Conservation (phyloP, 257 asterid genomes). For the Euphrasia confusa region DNA sequence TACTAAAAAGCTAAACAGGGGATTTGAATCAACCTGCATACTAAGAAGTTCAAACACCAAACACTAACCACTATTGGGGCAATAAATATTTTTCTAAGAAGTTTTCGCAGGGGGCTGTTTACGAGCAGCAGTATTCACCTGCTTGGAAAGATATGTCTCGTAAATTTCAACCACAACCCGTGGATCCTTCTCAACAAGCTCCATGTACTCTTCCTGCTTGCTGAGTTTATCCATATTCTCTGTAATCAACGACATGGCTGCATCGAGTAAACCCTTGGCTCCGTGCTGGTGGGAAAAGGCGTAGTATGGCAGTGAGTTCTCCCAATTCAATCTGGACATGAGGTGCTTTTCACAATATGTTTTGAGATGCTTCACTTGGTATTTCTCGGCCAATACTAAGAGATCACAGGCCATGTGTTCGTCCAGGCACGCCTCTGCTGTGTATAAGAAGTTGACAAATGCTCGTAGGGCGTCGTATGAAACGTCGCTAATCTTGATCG, state of each 20-base stretch:
- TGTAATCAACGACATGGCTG: conserved; percentile 62
- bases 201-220: conserved; percentile 63
- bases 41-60: too few species aligned
- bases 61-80: neutral
- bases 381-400: conserved; percentile 72
- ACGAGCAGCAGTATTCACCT: conserved; percentile 72
- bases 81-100: neutral
- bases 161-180: conserved; percentile 69
- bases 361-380: conserved; percentile 80
- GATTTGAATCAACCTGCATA: neutral
- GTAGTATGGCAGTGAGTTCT: conserved; percentile 59
- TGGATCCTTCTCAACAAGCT: conserved; percentile 83
- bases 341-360: conserved; percentile 68
- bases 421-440: conserved; percentile 75
- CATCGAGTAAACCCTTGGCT: conserved; percentile 61
- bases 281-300: conserved; percentile 78
- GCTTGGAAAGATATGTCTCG: conserved; percentile 74
- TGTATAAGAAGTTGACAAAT: conserved; percentile 66
- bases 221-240: conserved; percentile 69
- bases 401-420: conserved; percentile 79
- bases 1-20: neutral
- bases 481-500: conserved; percentile 77
- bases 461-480: conserved; percentile 69
- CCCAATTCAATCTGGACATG: conserved; percentile 63
- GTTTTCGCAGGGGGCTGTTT: conserved; percentile 36